Base-by-base conservation (phyloP, 306 rosid genomes). In the Glycine tomentella region DNA sequence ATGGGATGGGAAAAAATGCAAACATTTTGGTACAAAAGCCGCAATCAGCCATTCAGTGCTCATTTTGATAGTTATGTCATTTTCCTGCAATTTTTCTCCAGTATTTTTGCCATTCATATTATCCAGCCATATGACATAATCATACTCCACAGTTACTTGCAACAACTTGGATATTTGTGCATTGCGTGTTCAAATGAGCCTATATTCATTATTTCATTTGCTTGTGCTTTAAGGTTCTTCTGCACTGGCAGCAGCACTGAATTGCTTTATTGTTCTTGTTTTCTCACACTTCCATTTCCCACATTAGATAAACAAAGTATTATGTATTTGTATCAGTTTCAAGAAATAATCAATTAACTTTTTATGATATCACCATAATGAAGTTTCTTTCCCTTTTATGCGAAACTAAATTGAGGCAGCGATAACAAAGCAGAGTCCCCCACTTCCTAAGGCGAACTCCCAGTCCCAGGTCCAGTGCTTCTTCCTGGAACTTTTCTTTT, bases 181-280 rank as follows among this genome's bases (percentile, higher is more conserved):
- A 69, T 89, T 89, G 95, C 91, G 95, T 91, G 95, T 89, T 61
- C 15, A 74, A 69, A 36, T 62, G 76, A 1, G 15, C 38, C 67
- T 45, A 16, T 36, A 67, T 46, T 69, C 74, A 69, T 69, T 45
- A 74, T 87, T 72, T 87, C 84, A 14, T 34, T 5, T 40, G 87
- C 94, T 87, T 90, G 86, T 86, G 46, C 64, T 88, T 81, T 76
- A 85, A 90, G 91, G 87, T 86, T 83, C 83, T 48, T 66, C 87
- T 13, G 63, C 80, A 44, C 49, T 77, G 82, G 78, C 85, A 85
- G 31, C 31, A 25, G 86, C 77, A 76, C 45, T 78, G 77, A 49
- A 81, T 74, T 61, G 72, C 73, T 51, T 82, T 78, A 74, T 42
- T 83, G 81, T 78, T 80, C 31, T 25, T 25, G 31, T 25, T 74